These are phyloP conservation scores for Purpureocillium takamizusanense DNA, from an alignment of 2,329 filamentous ascomycete species.

Conservation along the genomic window DNA sequence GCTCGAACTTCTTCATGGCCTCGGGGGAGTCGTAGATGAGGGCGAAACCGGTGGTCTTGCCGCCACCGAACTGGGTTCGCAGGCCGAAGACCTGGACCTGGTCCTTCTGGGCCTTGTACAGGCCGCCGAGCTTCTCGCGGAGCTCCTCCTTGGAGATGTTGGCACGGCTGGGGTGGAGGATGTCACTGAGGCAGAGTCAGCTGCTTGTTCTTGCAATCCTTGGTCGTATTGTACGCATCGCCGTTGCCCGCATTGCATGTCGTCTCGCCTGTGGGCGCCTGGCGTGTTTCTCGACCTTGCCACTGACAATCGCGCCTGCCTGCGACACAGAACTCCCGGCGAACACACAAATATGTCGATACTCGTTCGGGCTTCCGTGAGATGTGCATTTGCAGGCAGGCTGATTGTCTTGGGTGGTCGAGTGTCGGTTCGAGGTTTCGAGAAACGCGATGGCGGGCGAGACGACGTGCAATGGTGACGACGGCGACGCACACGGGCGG, in stretches of 20 bases:
- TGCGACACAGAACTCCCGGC: too few species aligned
- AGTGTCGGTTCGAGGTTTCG: too few species aligned
- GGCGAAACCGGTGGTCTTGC: slow-evolving; percentile 98
- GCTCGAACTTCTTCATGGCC: slow-evolving; percentile 99
- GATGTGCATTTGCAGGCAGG: too few species aligned
- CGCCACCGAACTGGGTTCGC: slow-evolving; percentile 97
- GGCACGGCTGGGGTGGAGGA: slow-evolving; percentile 96
- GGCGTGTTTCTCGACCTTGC: background rate
- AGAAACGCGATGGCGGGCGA: too few species aligned
- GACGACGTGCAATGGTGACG: background rate
- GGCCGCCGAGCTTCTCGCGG: slow-evolving; percentile 82
- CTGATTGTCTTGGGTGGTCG: too few species aligned
- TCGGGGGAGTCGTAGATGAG: slow-evolving; percentile 97
- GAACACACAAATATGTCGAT: too few species aligned
- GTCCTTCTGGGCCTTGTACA: slow-evolving; percentile 98
- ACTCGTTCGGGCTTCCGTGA: too few species aligned
- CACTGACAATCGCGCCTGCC: background rate
- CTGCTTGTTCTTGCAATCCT: slow-evolving; percentile 2
- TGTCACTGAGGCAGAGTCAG: slow-evolving; percentile 58
- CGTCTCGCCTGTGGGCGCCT: background rate
- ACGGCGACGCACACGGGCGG: background rate
- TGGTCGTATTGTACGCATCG: background rate
- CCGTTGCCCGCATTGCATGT: slow-evolving; percentile 4
- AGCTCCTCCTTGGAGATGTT: slow-evolving; percentile 99
- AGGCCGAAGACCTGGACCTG: slow-evolving; percentile 97